Evolutionary conservation across 1,284 basidiomycete species (phyloP).

Genomic region (Boletus sp.): DNA sequence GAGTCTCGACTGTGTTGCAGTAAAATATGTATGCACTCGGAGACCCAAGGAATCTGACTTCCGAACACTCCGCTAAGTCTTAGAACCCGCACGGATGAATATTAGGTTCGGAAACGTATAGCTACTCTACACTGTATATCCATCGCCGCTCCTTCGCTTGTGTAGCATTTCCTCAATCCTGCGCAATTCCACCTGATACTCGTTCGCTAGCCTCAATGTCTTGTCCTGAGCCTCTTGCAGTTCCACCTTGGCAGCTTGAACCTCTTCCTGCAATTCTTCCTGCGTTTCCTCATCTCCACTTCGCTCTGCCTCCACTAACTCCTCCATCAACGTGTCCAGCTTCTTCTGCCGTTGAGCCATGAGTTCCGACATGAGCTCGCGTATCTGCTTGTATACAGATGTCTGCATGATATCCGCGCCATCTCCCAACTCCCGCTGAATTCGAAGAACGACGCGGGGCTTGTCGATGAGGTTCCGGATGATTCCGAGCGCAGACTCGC

Average conservation of each 20-base stretch:
- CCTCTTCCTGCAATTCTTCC: slow-evolving; percentile 35
- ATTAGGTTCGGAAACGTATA: not conserved
- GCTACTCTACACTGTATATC: not conserved
- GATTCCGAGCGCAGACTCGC: slow-evolving; percentile 39
- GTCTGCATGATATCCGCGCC: slow-evolving; percentile 42
- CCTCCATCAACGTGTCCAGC: slow-evolving; percentile 32
- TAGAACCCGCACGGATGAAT: no score
- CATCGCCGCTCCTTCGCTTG: slow-evolving; percentile 12
- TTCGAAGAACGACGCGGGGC: slow-evolving; percentile 37
- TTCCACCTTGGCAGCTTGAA: slow-evolving; percentile 27
- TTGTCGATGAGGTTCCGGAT: slow-evolving; percentile 40
- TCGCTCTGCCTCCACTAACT: slow-evolving; percentile 35
- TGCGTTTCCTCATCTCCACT: slow-evolving; percentile 36
- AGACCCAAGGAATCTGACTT: no score
- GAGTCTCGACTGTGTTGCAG: no score
- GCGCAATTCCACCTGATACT: slow-evolving; percentile 35
- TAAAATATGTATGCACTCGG: no score
- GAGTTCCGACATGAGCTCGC: slow-evolving; percentile 33
- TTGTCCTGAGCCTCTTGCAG: slow-evolving; percentile 30
- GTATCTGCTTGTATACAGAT: slow-evolving; percentile 34
- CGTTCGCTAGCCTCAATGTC: slow-evolving; percentile 26
- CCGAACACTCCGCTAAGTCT: no score
- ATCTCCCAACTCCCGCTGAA: slow-evolving; percentile 45
- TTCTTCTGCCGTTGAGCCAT: slow-evolving; percentile 42
- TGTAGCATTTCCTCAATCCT: slow-evolving; percentile 33